phyloP scores from a whole-genome alignment of 176 grass and related monocot species.

The Themeda triandra region DNA sequence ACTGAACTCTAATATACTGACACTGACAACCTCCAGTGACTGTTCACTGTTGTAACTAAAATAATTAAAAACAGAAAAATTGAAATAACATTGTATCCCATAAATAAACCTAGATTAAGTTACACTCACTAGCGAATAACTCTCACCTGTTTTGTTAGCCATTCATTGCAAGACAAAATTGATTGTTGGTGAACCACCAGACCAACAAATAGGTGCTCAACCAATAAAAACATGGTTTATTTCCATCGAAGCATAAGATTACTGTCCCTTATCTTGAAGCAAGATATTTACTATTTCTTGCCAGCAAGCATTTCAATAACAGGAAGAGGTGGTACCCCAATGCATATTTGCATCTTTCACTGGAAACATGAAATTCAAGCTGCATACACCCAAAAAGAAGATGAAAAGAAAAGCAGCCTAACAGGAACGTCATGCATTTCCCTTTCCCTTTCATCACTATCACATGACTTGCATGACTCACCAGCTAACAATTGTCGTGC shows the following conservation, averaged over 20 bases:
- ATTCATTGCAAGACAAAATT: conserved; percentile 16
- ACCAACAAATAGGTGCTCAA: background rate
- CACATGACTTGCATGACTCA: background rate
- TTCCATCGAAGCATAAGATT: background rate
- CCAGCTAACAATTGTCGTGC: background rate
- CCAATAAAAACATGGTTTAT: background rate
- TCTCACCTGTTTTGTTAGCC: background rate
- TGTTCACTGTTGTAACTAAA: background rate
- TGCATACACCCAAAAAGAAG: background rate
- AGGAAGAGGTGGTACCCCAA: background rate
- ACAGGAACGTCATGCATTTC: background rate
- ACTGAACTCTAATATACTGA: conserved; percentile 1
- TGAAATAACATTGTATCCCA: background rate
- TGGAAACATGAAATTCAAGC: background rate
- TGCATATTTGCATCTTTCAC: background rate
- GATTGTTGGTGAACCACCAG: background rate
- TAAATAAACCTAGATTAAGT: conserved; percentile 7
- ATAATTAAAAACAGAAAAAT: background rate
- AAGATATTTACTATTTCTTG: background rate
- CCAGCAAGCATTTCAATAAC: background rate
- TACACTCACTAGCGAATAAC: background rate
- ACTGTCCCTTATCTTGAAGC: background rate
- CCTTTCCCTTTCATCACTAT: background rate
- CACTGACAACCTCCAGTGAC: background rate
- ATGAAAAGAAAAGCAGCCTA: background rate